Conservation (phyloP, 176 grass and related monocot genomes). For the Hyparrhenia diplandra region DNA sequence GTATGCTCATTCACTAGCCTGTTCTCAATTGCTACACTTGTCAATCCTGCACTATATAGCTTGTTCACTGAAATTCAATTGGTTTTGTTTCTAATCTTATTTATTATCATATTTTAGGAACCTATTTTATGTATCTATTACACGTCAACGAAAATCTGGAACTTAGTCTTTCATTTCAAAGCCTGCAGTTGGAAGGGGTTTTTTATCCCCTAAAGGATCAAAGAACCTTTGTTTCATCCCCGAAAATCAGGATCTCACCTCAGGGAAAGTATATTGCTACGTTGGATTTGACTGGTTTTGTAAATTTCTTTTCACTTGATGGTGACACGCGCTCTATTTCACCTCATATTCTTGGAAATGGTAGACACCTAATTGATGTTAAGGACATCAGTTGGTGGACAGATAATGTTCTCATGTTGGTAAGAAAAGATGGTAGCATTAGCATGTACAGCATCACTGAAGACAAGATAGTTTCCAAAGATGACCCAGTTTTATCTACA, state of each 20-base stretch:
- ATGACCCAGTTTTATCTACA: slow-evolving; percentile 53
- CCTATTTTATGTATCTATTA: slow-evolving; percentile 53
- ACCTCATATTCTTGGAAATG: slow-evolving; percentile 39
- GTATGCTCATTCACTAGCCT: slow-evolving; percentile 43
- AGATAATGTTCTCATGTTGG: slow-evolving; percentile 72
- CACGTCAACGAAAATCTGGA: slow-evolving; percentile 39
- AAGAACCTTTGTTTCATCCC: slow-evolving; percentile 37
- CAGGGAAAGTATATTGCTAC: slow-evolving; percentile 64
- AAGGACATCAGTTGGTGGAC: slow-evolving; percentile 89
- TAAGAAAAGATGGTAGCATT: slow-evolving; percentile 47
- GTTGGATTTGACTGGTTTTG: slow-evolving; percentile 74
- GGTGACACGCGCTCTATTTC: slow-evolving; percentile 42
- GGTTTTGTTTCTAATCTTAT: slow-evolving; percentile 35
- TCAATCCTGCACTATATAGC: neutral
- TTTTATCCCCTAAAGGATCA: slow-evolving; percentile 57
- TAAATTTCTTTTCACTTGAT: slow-evolving; percentile 61
- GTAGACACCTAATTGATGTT: slow-evolving; percentile 43
- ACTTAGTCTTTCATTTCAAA: slow-evolving; percentile 46
- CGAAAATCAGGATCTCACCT: slow-evolving; percentile 86
- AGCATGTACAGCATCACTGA: slow-evolving; percentile 65
- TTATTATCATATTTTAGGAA: slow-evolving; percentile 52
- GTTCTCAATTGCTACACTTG: slow-evolving; percentile 7
- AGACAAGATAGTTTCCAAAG: slow-evolving; percentile 48
- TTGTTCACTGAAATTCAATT: neutral
- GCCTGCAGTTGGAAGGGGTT: slow-evolving; percentile 50